A percentile compares a stretch with the other conserved stretches of the same genome.
phyloP scores from a whole-genome alignment of 345 rosid genomes.

The Linum tenue region DNA sequence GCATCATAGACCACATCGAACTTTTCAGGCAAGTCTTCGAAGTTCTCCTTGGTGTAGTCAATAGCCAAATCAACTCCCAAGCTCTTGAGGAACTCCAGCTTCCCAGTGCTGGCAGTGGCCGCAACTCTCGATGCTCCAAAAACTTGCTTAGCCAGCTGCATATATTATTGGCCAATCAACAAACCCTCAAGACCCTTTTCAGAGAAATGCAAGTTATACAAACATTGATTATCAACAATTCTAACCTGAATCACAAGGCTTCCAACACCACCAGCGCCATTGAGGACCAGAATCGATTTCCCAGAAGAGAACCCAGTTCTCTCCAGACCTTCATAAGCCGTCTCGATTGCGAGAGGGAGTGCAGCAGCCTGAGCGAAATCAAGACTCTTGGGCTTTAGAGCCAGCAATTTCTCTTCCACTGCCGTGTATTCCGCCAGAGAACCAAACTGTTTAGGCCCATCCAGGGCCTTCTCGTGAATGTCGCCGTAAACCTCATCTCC shows the following conservation, averaged over 20 bases:
- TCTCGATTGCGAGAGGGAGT: constrained; percentile 85
- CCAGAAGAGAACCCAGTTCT: constrained; percentile 73
- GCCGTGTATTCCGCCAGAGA: constrained; percentile 80
- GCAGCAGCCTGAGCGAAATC: constrained; percentile 76
- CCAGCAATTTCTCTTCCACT: constrained; percentile 81
- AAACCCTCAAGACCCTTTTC: neutral
- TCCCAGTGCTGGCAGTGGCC: constrained; percentile 76
- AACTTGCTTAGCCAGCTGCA: constrained; percentile 77
- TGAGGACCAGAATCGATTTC: constrained; percentile 73
- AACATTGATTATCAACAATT: neutral
- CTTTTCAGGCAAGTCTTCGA: constrained; percentile 72
- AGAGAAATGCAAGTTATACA: neutral
- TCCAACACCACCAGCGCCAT: constrained; percentile 96
- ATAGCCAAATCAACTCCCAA: constrained; percentile 82
- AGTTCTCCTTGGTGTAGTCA: constrained; percentile 78
- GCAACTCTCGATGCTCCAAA: constrained; percentile 82
- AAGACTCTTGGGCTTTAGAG: constrained; percentile 65
- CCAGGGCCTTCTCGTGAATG: constrained; percentile 85
- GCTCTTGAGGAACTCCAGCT: constrained; percentile 61
- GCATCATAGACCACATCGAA: constrained; percentile 82
- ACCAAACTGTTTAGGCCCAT: constrained; percentile 84
- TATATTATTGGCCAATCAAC: neutral
- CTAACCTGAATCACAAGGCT: constrained; percentile 85
- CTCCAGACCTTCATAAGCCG: constrained; percentile 77
- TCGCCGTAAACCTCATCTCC: constrained; percentile 91